Evolutionary conservation across 2,329 filamentous ascomycete genomes (phyloP).

Genomic region (Fusarium setosum): DNA sequence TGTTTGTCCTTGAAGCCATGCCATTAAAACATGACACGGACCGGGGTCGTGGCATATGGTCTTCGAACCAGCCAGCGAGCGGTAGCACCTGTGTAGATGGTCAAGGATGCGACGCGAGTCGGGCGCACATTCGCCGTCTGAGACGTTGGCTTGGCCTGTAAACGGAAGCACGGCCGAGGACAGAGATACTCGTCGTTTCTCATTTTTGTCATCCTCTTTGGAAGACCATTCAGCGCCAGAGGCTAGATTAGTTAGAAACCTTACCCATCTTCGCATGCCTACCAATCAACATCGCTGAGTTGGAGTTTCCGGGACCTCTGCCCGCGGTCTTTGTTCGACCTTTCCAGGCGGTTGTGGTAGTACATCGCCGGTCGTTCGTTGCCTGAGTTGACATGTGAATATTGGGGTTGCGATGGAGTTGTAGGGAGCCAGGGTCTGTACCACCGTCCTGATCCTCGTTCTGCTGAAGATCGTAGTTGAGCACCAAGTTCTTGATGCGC

Average conservation of each 20-base stretch:
- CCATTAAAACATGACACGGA: background rate
- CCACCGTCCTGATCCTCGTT: conserved; percentile 83
- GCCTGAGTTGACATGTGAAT: conserved; percentile 61
- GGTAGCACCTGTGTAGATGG: background rate
- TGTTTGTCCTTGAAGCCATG: background rate
- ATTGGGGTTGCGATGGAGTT: conserved; percentile 50
- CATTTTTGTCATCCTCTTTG: conserved; percentile 20
- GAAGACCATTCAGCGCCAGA: conserved; percentile 5
- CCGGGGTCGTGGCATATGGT: background rate
- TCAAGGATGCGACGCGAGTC: background rate
- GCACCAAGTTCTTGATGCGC: conserved; percentile 95
- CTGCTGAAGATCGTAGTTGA: conserved; percentile 95
- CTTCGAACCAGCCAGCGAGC: background rate
- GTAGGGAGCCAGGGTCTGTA: conserved; percentile 33
- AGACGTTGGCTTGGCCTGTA: background rate
- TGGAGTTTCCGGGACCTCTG: conserved; percentile 92
- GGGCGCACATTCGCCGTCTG: background rate
- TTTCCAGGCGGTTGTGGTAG: conserved; percentile 68
- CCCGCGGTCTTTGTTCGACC: conserved; percentile 71
- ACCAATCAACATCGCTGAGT: conserved; percentile 98
- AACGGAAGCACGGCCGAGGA: background rate
- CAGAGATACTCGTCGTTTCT: background rate
- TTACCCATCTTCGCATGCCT: conserved; percentile 49
- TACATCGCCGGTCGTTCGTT: conserved; percentile 61
- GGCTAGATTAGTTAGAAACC: conserved; percentile 26